Base-by-base conservation (phyloP, 345 rosid species). In the Salix brachista region DNA sequence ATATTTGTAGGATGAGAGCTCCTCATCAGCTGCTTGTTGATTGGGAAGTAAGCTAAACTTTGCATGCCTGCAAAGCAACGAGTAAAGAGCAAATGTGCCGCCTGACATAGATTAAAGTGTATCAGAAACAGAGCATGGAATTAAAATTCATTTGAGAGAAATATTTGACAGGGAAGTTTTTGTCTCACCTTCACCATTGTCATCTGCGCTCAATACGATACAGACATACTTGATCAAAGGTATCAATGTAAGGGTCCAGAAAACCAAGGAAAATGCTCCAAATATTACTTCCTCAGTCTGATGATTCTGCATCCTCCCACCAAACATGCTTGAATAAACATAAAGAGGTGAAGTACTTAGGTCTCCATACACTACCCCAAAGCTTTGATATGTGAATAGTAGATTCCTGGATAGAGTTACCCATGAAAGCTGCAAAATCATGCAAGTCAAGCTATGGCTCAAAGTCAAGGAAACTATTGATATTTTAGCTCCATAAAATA, bases 21-120 rank as follows among this genome's bases (percentile, higher is more conserved):
- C 98, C 83, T 92, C 98, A 67, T 94, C 97, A 81, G 97, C 98
- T 56, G 96, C 93, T 87, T 94, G 98, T 83, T 92, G 97, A 87
- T 94, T 94, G 42, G 93, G 94, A 83, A 94, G 98, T 74, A 94
- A 85, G 84, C 90, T 92, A 75, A 94, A 87, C 83, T 89, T 94
- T 1, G 89, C 94, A 84, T 92, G 96, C 84, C 98, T 86, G 81
- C 97, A 94, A 69, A 92, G 94, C 82, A 92, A 83, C 1, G 96
- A 91, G 82, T 94, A 94, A 71, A 94, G 94, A 85, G 97, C 97
- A 86, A 94, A 92, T 30, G 88, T 84, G 81, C 98, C 98, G 34
- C 97, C 96, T 94, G 90, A 78, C 56, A 81, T 34, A 75, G 80
- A 71, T 68, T 50, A 76, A 81, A 73, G 64, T 30, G 52, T 58